Evolutionary conservation across 1,139 yeast species (phyloP).

Genomic region (Debaryomyces subglobosus): DNA sequence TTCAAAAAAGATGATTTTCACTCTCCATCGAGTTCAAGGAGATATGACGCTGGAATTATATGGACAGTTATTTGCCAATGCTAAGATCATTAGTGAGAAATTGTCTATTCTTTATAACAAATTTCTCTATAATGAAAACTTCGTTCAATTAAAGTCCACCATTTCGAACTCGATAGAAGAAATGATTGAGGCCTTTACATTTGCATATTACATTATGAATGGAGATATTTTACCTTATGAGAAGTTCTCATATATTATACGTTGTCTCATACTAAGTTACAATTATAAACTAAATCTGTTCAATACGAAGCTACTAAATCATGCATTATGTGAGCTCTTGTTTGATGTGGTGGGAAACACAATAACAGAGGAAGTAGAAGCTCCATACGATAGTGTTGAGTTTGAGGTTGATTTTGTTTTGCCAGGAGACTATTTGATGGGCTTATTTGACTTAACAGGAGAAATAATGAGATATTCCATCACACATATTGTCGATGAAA

Average conservation of each 20-base stretch:
- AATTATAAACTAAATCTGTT: background rate
- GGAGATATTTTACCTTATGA: constrained; percentile 21
- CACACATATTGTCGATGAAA: constrained; percentile 16
- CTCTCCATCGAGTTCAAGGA: constrained; percentile 32
- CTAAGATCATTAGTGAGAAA: constrained; percentile 18
- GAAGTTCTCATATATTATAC: constrained; percentile 18
- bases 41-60: constrained; percentile 11
- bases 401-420: constrained; percentile 14
- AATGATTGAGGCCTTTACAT: constrained; percentile 42
- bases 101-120: constrained; percentile 16
- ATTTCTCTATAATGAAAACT: constrained; percentile 18
- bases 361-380: background rate
- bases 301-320: constrained; percentile 2
- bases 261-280: constrained; percentile 6
- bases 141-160: constrained; percentile 22
- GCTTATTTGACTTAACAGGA: constrained; percentile 46
- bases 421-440: constrained; percentile 39
- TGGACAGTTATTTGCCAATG: constrained; percentile 19
- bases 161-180: constrained; percentile 38
- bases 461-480: constrained; percentile 45
- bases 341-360: constrained; percentile 3
- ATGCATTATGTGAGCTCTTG: constrained; percentile 5
- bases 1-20: constrained; percentile 43
- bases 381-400: constrained; percentile 1
- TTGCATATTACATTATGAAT: constrained; percentile 29